phyloP scores from a whole-genome alignment of 140 eudicot genomes.

The Stevia rebaudiana region DNA sequence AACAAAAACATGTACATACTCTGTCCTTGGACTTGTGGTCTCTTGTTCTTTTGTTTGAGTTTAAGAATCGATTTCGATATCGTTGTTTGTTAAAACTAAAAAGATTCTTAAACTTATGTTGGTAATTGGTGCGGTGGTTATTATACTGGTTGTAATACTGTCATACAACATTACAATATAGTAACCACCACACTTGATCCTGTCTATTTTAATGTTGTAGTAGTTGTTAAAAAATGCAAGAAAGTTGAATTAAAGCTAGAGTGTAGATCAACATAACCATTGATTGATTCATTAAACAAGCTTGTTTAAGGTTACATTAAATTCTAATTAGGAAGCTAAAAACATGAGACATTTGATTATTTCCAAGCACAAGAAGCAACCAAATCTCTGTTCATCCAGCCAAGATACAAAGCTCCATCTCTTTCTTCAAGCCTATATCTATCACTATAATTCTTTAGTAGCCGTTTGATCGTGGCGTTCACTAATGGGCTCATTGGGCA shows the following conservation, averaged over 20 bases:
- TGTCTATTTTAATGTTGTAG: too few relatives aligned
- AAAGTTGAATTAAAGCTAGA: neutral
- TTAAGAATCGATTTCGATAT: neutral
- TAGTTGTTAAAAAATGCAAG: too few relatives aligned
- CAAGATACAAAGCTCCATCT: conserved; percentile 75
- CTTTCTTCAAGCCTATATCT: conserved; percentile 68
- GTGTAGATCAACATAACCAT: conserved; percentile 14
- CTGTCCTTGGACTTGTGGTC: conserved; percentile 3
- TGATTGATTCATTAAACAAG: conserved; percentile 18
- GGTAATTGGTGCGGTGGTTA: too few relatives aligned
- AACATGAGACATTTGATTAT: conserved; percentile 25
- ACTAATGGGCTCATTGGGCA: conserved; percentile 63
- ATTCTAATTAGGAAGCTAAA: conserved; percentile 14
- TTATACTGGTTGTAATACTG: too few relatives aligned
- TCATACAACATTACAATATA: neutral
- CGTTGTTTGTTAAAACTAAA: neutral
- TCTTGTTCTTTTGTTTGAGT: neutral
- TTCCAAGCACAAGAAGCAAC: conserved; percentile 86
- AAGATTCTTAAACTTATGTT: neutral
- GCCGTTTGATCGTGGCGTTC: conserved; percentile 43
- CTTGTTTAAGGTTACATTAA: conserved; percentile 24
- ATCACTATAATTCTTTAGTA: conserved; percentile 46
- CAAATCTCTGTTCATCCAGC: conserved; percentile 79
- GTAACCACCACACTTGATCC: neutral
- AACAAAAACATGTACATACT: conserved; percentile 2